Conservation (phyloP, 2,329 filamentous ascomycete species). For the Tolypocladium guangdongense region DNA sequence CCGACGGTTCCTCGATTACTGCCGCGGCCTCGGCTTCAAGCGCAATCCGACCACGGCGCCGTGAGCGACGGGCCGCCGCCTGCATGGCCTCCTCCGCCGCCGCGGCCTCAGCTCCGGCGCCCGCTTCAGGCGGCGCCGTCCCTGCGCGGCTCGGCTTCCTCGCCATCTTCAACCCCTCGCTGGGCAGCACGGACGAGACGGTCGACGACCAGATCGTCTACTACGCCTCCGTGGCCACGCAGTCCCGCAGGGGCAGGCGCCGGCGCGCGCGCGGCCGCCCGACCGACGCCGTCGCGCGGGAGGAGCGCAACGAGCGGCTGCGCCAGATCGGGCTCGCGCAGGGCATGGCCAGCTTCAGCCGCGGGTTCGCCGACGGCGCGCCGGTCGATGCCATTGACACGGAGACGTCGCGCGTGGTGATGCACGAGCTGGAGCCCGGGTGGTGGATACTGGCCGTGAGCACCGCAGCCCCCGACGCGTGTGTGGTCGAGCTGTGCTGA, state of each 20-base stretch:
- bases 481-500: slow-evolving; percentile 1
- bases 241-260: slow-evolving; percentile 26
- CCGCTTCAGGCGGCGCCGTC: slow-evolving; percentile 15
- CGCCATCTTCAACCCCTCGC: slow-evolving; percentile 86
- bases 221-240: slow-evolving; percentile 58
- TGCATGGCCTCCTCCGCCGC: not conserved
- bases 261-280: slow-evolving; percentile 30
- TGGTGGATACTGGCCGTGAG: slow-evolving; percentile 95
- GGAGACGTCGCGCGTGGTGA: slow-evolving; percentile 71
- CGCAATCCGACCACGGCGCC: too few relatives aligned
- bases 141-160: slow-evolving; percentile 85
- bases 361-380: slow-evolving; percentile 70
- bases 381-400: slow-evolving; percentile 82
- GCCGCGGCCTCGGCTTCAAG: not conserved
- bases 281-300: slow-evolving; percentile 36
- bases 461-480: slow-evolving; percentile 5
- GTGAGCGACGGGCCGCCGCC: not conserved
- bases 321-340: slow-evolving; percentile 93
- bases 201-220: slow-evolving; percentile 83
- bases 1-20: not conserved
- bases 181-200: slow-evolving; percentile 48
- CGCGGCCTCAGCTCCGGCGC: not conserved
- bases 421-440: slow-evolving; percentile 76
- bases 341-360: slow-evolving; percentile 89
- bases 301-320: slow-evolving; percentile 74